Conservation (phyloP, 495 filamentous ascomycete genomes). For the Neurospora sp. region DNA sequence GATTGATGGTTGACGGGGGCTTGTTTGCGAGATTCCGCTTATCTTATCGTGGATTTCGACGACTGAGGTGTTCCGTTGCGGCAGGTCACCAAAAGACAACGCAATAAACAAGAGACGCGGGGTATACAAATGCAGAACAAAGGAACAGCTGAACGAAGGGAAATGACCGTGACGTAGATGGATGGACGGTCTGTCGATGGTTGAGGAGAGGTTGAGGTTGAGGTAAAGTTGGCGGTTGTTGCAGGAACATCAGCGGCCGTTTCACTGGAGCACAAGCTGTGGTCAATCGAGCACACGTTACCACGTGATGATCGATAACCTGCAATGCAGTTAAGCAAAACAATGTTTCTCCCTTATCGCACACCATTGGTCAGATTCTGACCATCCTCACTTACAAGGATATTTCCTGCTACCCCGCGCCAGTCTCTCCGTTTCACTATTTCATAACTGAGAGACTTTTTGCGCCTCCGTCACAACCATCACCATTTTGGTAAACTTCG, state of each 20-base stretch:
- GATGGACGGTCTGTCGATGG: background rate
- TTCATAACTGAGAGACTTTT: too few relatives aligned
- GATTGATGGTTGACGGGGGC: conserved; percentile 9
- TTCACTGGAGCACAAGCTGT: background rate
- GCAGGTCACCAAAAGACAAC: background rate
- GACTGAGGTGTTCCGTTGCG: background rate
- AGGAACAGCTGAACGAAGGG: background rate
- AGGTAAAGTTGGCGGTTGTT: background rate
- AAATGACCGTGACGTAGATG: background rate
- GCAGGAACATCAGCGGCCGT: background rate
- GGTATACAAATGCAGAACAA: background rate
- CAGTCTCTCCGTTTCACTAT: too few relatives aligned
- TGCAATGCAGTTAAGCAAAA: background rate
- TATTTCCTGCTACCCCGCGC: background rate
- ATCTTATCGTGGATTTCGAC: background rate
- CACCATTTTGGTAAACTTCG: too few relatives aligned
- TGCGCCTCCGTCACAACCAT: too few relatives aligned
- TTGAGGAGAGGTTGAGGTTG: background rate
- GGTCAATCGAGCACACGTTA: background rate
- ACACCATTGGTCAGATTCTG: background rate
- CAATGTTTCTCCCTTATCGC: too few relatives aligned
- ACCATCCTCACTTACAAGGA: background rate
- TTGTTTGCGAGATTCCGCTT: background rate
- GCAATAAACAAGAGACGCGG: background rate
- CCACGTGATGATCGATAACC: background rate